phyloP scores from a whole-genome alignment of 1,139 yeast species.

The Blastobotrys buckinghamii region DNA sequence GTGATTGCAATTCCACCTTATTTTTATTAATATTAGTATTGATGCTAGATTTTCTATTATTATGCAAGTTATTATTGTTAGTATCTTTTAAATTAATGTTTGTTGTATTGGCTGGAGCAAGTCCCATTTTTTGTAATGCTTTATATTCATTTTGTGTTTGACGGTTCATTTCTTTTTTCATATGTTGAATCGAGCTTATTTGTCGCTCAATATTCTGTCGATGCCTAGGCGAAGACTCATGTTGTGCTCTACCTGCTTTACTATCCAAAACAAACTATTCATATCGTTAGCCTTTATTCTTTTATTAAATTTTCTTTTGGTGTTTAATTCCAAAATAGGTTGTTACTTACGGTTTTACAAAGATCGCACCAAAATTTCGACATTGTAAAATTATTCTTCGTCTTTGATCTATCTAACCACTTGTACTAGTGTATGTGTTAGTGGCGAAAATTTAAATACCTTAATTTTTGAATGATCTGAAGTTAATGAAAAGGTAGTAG shows the following conservation, averaged over 20 bases:
- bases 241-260: conserved; percentile 35
- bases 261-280: conserved; percentile 41
- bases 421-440: no score
- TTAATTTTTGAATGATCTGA: no score
- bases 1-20: neutral
- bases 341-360: conserved; percentile 36
- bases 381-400: conserved; percentile 23
- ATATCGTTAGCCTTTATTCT: neutral
- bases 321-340: no score
- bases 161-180: conserved; percentile 28
- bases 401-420: no score
- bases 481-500: no score
- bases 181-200: conserved; percentile 32
- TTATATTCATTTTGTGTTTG: conserved; percentile 23
- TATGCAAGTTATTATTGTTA: neutral
- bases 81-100: no score
- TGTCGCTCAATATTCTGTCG: conserved; percentile 28
- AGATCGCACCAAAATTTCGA: conserved; percentile 41
- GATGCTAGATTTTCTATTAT: neutral
- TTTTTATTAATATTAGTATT: neutral
- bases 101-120: neutral
- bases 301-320: neutral
- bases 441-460: no score
- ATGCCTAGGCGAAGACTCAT: conserved; percentile 38
- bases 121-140: conserved; percentile 7